A percentile compares a stretch with the other conserved stretches of the same genome.
These are phyloP conservation scores for Rubus parviflorus DNA, from an alignment of 306 rosid species.

Conservation along the genomic window DNA sequence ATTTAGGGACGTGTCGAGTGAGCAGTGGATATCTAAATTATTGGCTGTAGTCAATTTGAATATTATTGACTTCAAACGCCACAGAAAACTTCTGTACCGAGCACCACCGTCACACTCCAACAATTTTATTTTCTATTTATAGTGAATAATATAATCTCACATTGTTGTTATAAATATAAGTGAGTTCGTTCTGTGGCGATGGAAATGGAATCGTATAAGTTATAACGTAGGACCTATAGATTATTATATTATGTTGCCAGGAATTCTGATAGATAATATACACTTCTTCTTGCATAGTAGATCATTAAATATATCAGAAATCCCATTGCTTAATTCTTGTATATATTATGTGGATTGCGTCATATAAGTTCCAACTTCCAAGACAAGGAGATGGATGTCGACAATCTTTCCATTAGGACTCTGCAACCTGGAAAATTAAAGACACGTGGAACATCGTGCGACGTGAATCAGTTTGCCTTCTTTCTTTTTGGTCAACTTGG, in stretches of 20 bases:
- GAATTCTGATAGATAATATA: not conserved
- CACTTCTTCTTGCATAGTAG: no score
- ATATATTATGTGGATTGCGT: not conserved
- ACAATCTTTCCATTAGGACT: not conserved
- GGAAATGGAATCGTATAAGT: not conserved
- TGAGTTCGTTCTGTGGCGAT: not conserved
- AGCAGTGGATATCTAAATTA: not conserved
- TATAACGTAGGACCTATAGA: not conserved
- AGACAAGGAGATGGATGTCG: not conserved
- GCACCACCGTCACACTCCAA: not conserved
- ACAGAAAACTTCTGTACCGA: not conserved
- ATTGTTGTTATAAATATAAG: not conserved
- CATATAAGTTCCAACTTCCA: not conserved
- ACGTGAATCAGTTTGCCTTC: not conserved
- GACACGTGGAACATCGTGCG: not conserved
- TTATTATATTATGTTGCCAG: not conserved
- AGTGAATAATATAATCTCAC: not conserved
- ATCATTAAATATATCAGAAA: no score
- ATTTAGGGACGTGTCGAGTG: not conserved
- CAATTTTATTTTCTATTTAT: not conserved
- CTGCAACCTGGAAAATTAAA: not conserved
- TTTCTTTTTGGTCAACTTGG: not conserved
- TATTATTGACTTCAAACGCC: not conserved
- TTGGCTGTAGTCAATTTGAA: constrained; percentile 7
- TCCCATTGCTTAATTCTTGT: no score